Base-by-base conservation (phyloP, 2,329 filamentous ascomycete genomes). In the Trichoderma sp. region DNA sequence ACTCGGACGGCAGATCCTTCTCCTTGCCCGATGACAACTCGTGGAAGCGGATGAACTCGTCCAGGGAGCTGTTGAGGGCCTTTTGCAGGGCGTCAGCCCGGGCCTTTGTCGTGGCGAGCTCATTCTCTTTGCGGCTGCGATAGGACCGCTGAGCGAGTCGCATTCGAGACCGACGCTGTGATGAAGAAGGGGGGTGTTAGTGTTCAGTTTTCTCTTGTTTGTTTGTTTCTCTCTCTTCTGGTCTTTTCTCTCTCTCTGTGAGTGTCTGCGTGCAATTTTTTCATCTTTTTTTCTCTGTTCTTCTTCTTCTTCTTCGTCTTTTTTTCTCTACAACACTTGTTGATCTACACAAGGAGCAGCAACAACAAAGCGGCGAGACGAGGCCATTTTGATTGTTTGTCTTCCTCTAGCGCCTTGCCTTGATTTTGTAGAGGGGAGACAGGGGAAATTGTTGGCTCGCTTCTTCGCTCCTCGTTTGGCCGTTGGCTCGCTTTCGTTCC, bases 101-200 rank as follows among this genome's bases (percentile, higher is more conserved):
- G 3, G 65, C 56, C 21, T 32, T 65, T 53, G 70, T 56, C 26
- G 39, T 32, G 18, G 56, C 56, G 43, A 72, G 70, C 12, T 68
- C 65, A 62, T 70, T 72, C 18, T 69, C 70, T 28, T 72, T 72
- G 30, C 65, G 65, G 43, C 34, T 65, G 30, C 70, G 70, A 43
- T 72, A 72, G 24, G 70, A 72, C 36, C 70, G 57, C 57, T 72
- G 70, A 15, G 70, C 70, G 24, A 72, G 65, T 30, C 70, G 65
- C 65, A 72, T 69, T 11, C 70, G 63, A 18, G 65, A 30, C 3
- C 68, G 56, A 11, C 57, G 56, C 70, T 72, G 61, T 15, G 47
- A 67, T 39, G 36, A 15, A 7, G n/a, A 66, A n/a, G 14, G 6
- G 18, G 4, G 36, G 14, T 2, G 57, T 60, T 60, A 60, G 57